A percentile compares a stretch with the other conserved stretches of the same genome.
Evolutionary conservation across 1,139 yeast genomes (phyloP).

Genomic region (Magnusiomyces suaveolens): DNA sequence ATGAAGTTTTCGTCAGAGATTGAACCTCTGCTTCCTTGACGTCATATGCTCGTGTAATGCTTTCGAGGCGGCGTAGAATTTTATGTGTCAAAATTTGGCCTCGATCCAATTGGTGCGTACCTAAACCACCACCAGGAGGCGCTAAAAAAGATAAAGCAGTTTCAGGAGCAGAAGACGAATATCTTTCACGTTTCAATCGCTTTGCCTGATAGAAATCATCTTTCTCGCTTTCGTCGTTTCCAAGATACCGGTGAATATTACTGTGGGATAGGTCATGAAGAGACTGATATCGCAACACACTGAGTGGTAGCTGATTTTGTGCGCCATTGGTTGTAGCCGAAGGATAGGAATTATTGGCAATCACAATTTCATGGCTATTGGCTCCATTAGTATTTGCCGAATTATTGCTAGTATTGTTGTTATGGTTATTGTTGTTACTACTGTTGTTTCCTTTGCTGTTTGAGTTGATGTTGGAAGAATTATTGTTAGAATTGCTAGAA

Average conservation of each 20-base stretch:
- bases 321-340: constrained; percentile 1
- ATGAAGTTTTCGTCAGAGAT: constrained; percentile 28
- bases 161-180: constrained; percentile 16
- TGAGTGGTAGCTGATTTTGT: not conserved
- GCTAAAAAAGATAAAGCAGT: constrained; percentile 11
- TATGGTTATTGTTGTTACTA: constrained; percentile 27
- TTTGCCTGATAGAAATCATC: constrained; percentile 48
- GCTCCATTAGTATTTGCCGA: constrained; percentile 6
- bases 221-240: constrained; percentile 9
- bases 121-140: constrained; percentile 11
- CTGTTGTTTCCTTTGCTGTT: not conserved
- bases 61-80: constrained; percentile 34
- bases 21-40: constrained; percentile 27
- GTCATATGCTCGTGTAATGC: constrained; percentile 18
- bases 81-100: constrained; percentile 41
- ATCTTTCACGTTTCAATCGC: constrained; percentile 50
- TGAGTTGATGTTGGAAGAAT: not conserved
- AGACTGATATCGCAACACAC: not conserved
- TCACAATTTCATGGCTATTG: not conserved
- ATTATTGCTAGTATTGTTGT: constrained; percentile 24
- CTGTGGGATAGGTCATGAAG: constrained; percentile 2
- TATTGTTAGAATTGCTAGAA: not conserved
- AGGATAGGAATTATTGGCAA: not conserved
- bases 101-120: constrained; percentile 39
- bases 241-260: constrained; percentile 1